phyloP scores from a whole-genome alignment of 148 eudicot genomes.

The Polygonum maritimum region DNA sequence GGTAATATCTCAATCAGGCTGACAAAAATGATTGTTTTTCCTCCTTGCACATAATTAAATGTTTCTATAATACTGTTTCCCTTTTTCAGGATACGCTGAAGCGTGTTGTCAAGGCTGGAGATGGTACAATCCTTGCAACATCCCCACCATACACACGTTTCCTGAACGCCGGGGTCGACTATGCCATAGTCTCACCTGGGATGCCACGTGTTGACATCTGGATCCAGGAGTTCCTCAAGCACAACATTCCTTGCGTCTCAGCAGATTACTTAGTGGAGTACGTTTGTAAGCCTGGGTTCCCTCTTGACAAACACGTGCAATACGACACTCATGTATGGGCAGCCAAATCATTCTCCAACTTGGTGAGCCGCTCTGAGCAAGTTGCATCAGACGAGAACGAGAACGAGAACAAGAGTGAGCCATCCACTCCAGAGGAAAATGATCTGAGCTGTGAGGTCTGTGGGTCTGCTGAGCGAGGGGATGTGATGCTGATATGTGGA shows the following conservation, averaged over 20 bases:
- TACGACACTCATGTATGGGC: constrained; percentile 76
- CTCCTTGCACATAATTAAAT: not conserved
- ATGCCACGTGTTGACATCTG: constrained; percentile 82
- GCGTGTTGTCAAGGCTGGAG: constrained; percentile 88
- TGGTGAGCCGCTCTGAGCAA: constrained; percentile 37
- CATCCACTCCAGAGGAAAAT: constrained; percentile 25
- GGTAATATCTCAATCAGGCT: constrained; percentile 31
- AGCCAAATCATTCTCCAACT: constrained; percentile 50
- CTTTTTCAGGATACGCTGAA: constrained; percentile 74
- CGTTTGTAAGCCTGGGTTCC: constrained; percentile 82
- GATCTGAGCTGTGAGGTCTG: constrained; percentile 59
- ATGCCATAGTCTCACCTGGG: constrained; percentile 81
- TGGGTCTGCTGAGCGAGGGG: constrained; percentile 60
- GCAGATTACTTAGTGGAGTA: constrained; percentile 91
- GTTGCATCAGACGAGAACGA: constrained; percentile 25
- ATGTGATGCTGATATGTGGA: constrained; percentile 85
- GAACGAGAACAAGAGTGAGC: not conserved
- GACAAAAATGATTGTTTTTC: not conserved
- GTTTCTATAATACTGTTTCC: not conserved
- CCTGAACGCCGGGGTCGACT: constrained; percentile 63
- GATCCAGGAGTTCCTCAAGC: constrained; percentile 78
- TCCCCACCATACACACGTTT: constrained; percentile 91
- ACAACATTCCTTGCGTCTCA: constrained; percentile 69
- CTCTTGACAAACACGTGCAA: constrained; percentile 73
- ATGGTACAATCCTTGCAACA: constrained; percentile 91